These are phyloP conservation scores for Xylaria longipes DNA, from an alignment of 495 filamentous ascomycete genomes.

Conservation along the genomic window DNA sequence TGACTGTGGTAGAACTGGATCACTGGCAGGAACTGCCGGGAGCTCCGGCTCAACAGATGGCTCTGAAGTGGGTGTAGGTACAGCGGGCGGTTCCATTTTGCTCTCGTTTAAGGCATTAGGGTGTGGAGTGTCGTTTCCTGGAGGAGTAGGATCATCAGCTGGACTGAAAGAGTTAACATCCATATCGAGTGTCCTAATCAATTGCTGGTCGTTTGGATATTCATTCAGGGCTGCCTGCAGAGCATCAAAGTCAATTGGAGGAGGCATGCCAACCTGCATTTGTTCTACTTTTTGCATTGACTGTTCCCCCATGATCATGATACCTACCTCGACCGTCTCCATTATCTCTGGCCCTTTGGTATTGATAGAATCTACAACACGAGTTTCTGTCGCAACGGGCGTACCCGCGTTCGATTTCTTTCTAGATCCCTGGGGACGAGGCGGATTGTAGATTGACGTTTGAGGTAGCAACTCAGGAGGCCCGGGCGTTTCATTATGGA, in stretches of 20 bases:
- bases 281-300: conserved; percentile 9
- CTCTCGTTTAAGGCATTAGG: conserved; percentile 9
- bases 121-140: conserved; percentile 16
- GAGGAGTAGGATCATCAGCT: conserved; percentile 13
- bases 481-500: conserved; percentile 49
- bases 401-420: conserved; percentile 30
- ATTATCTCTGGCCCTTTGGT: conserved; percentile 17
- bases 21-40: conserved; percentile 61
- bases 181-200: conserved; percentile 15
- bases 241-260: conserved; percentile 46
- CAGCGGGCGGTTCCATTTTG: conserved; percentile 27
- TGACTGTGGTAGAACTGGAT: conserved; percentile 57
- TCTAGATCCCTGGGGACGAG: conserved; percentile 32
- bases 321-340: neutral
- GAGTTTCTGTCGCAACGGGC: conserved; percentile 47
- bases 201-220: conserved; percentile 27
- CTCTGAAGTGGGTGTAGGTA: conserved; percentile 23
- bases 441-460: conserved; percentile 53
- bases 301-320: neutral
- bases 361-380: conserved; percentile 16
- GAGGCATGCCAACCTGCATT: conserved; percentile 21
- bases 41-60: conserved; percentile 37
- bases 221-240: conserved; percentile 46
- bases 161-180: conserved; percentile 22
- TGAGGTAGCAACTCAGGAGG: conserved; percentile 53